These are phyloP conservation scores for Monilinia fructigena DNA, from an alignment of 2,329 filamentous ascomycete genomes.

Conservation along the genomic window DNA sequence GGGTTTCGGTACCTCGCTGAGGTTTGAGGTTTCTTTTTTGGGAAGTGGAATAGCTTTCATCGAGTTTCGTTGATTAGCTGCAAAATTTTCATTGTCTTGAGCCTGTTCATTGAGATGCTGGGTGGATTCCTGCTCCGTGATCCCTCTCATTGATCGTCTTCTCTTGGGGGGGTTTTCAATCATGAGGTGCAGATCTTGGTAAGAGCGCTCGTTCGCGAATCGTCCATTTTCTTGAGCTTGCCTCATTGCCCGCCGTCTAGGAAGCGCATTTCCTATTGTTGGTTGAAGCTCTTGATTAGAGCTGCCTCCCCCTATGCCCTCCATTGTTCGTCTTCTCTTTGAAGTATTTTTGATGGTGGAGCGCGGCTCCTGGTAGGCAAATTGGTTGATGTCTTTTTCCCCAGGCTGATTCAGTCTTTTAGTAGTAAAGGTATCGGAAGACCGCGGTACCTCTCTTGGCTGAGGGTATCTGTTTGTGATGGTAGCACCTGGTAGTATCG, in stretches of 20 bases:
- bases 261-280: not conserved
- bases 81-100: not conserved
- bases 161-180: not conserved
- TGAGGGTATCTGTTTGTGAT: not conserved
- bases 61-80: not conserved
- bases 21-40: not conserved
- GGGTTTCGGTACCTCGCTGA: not conserved
- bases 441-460: not conserved
- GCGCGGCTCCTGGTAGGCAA: not conserved
- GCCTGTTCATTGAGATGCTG: not conserved
- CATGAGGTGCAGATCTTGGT: not conserved
- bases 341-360: not conserved
- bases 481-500: slow-evolving; percentile 17
- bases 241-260: not conserved
- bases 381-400: not conserved
- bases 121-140: not conserved
- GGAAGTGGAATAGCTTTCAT: not conserved
- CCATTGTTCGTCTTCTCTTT: slow-evolving; percentile 11
- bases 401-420: slow-evolving; percentile 7
- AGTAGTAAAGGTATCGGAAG: not conserved
- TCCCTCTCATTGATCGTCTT: not conserved
- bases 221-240: not conserved
- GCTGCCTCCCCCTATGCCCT: too few relatives aligned
- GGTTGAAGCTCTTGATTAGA: slow-evolving; percentile 1
- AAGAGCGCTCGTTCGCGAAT: not conserved